Evolutionary conservation across 2,329 filamentous ascomycete genomes (phyloP).

Genomic region (Zopfia rhizophila): DNA sequence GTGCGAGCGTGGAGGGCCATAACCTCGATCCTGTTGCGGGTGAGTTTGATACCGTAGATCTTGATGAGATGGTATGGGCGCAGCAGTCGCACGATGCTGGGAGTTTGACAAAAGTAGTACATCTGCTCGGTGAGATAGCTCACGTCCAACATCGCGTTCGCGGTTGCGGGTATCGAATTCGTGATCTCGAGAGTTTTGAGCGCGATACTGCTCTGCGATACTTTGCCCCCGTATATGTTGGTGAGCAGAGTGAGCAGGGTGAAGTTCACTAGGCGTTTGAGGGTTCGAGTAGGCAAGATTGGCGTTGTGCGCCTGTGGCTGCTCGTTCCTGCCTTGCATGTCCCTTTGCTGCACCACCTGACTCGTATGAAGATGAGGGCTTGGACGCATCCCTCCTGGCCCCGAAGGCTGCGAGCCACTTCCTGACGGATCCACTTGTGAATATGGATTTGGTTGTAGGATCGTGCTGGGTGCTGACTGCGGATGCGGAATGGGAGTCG

Average conservation of each 20-base stretch:
- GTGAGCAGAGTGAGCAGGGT: constrained; percentile 26
- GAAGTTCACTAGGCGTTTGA: constrained; percentile 42
- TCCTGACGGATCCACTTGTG: constrained; percentile 48
- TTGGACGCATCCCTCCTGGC: constrained; percentile 49
- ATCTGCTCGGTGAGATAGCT: constrained; percentile 43
- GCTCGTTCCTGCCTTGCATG: constrained; percentile 42
- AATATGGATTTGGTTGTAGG: constrained; percentile 50
- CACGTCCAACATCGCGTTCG: constrained; percentile 46
- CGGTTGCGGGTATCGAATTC: constrained; percentile 42
- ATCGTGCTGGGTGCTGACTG: constrained; percentile 33
- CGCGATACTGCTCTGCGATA: constrained; percentile 40
- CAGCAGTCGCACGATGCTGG: constrained; percentile 18
- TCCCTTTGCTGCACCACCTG: constrained; percentile 43
- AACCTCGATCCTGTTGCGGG: constrained; percentile 39
- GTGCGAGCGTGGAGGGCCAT: constrained; percentile 43
- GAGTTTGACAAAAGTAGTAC: constrained; percentile 33
- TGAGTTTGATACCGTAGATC: constrained; percentile 39
- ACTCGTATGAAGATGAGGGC: constrained; percentile 44
- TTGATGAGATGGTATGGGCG: constrained; percentile 33
- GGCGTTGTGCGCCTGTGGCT: constrained; percentile 43
- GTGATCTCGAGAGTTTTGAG: constrained; percentile 42
- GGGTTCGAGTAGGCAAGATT: constrained; percentile 45
- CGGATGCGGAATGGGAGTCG: constrained; percentile 31
- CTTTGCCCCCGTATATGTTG: constrained; percentile 35
- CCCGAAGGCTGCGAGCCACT: constrained; percentile 37